A percentile compares a stretch with the other conserved stretches of the same genome.
Conservation (phyloP, 768 basidiomycete genomes). For the Amanita pallidorosea region DNA sequence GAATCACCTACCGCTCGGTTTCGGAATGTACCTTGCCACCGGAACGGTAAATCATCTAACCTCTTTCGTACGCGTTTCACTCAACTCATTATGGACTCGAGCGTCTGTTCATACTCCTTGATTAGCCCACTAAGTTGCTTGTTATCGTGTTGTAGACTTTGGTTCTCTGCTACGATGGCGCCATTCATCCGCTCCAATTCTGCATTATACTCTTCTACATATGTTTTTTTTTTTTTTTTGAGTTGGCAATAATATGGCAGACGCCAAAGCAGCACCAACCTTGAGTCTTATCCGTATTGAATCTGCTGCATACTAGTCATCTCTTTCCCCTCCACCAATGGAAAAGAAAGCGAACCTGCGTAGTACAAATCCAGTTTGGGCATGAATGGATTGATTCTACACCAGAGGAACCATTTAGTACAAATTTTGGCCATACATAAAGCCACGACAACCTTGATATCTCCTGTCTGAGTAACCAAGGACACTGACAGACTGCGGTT, state of each 20-base stretch:
- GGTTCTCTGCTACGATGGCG: conserved; percentile 74
- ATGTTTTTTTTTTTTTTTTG: too few species aligned
- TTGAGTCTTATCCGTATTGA: conserved; percentile 82
- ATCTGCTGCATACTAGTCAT: conserved; percentile 30
- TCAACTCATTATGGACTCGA: conserved; percentile 87
- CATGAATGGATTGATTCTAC: conserved; percentile 80
- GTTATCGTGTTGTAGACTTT: conserved; percentile 82
- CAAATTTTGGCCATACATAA: not conserved
- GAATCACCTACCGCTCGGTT: conserved; percentile 69
- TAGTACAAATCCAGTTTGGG: conserved; percentile 86
- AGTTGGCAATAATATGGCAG: not conserved
- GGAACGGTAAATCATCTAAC: not conserved
- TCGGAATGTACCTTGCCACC: conserved; percentile 48
- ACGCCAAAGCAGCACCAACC: conserved; percentile 29
- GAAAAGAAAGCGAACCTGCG: conserved; percentile 40
- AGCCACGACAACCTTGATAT: conserved; percentile 54
- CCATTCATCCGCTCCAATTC: conserved; percentile 87
- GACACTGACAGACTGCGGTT: conserved; percentile 65
- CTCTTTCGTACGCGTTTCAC: conserved; percentile 7
- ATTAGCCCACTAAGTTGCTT: conserved; percentile 86
- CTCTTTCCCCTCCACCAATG: not conserved
- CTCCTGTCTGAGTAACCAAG: conserved; percentile 62
- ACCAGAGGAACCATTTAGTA: conserved; percentile 1
- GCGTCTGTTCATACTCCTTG: conserved; percentile 94
- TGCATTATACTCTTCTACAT: conserved; percentile 74